A percentile compares a stretch with the other conserved stretches of the same genome.
phyloP scores from a whole-genome alignment of 139 green algal species.

The Chlamydomonas sp. region DNA sequence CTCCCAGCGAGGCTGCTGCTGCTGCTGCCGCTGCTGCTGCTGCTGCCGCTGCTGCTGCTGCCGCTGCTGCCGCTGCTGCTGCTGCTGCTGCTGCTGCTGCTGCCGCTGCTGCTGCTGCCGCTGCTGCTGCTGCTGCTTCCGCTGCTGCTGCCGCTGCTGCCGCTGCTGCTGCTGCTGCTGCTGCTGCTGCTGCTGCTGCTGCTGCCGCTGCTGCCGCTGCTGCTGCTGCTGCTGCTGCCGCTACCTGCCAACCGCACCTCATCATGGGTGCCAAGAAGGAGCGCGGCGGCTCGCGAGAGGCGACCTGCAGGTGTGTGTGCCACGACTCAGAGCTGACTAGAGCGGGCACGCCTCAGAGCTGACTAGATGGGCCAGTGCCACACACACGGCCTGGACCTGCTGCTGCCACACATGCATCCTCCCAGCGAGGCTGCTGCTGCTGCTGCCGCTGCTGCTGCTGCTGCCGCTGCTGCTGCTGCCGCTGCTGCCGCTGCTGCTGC shows the following conservation, averaged over 20 bases:
- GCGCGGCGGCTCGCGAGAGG: too few relatives aligned
- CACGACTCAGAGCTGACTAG: too few relatives aligned
- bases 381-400: neutral
- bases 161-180: neutral
- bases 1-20: too few relatives aligned
- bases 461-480: neutral
- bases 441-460: neutral
- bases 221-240: slow-evolving; percentile 4
- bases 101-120: neutral
- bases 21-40: neutral
- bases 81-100: neutral
- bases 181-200: neutral
- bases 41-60: neutral
- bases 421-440: too few relatives aligned
- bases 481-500: neutral
- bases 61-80: neutral
- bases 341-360: too few relatives aligned
- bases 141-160: neutral
- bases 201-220: too few relatives aligned
- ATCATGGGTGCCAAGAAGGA: too few relatives aligned
- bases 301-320: too few relatives aligned
- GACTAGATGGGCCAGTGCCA: too few relatives aligned
- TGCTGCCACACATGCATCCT: neutral
- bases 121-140: too few relatives aligned
- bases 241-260: too few relatives aligned